phyloP scores from a whole-genome alignment of 2,329 filamentous ascomycete genomes.

The Chrysoporthe cubensis region DNA sequence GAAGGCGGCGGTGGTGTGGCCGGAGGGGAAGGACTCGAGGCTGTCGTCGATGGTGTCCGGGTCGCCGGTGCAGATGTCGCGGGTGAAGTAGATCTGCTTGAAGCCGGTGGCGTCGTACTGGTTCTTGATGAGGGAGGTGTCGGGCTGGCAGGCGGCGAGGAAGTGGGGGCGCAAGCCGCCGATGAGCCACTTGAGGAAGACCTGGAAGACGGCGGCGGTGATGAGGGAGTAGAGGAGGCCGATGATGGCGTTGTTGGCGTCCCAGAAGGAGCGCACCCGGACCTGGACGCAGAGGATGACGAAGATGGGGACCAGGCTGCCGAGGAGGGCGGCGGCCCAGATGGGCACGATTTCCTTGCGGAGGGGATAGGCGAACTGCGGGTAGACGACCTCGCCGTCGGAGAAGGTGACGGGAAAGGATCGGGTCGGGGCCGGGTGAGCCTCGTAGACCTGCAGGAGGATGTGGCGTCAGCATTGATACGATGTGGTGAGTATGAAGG shows the following conservation, averaged over 20 bases:
- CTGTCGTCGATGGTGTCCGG: conserved; percentile 66
- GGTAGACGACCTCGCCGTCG: conserved; percentile 70
- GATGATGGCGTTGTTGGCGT: conserved; percentile 71
- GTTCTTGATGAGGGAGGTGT: conserved; percentile 47
- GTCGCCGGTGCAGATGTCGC: conserved; percentile 71
- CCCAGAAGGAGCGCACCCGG: conserved; percentile 70
- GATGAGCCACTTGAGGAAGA: conserved; percentile 76
- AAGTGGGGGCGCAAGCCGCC: conserved; percentile 75
- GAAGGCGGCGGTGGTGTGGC: conserved; percentile 75
- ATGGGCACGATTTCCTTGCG: conserved; percentile 74
- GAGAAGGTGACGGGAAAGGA: conserved; percentile 70
- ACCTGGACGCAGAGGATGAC: conserved; percentile 70
- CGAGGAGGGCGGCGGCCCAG: conserved; percentile 70
- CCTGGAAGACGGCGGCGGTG: conserved; percentile 74
- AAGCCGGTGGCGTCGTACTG: conserved; percentile 52
- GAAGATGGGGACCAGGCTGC: conserved; percentile 65
- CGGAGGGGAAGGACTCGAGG: conserved; percentile 73
- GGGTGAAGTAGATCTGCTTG: conserved; percentile 67
- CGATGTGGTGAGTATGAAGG: background rate
- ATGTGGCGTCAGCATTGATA: background rate
- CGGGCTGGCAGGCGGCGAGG: conserved; percentile 70
- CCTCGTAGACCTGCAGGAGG: conserved; percentile 59
- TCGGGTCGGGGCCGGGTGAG: conserved; percentile 67
- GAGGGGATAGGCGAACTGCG: conserved; percentile 71
- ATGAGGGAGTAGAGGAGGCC: conserved; percentile 73